phyloP scores from a whole-genome alignment of 345 rosid genomes.

The Eutrema heterophyllum region DNA sequence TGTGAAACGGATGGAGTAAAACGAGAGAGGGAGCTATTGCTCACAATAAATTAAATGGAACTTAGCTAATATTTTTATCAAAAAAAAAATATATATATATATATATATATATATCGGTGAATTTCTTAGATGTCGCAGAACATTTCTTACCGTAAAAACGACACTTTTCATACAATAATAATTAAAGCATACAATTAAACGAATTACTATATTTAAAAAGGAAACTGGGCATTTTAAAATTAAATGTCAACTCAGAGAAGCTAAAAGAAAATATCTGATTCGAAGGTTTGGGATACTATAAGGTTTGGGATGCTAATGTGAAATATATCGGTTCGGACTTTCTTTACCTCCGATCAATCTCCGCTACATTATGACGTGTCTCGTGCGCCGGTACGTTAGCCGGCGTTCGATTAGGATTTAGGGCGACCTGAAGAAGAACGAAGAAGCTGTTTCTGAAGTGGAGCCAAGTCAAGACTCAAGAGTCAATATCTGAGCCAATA shows the following conservation, averaged over 20 bases:
- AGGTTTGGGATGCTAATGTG: background rate
- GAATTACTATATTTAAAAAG: background rate
- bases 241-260: conserved; percentile 3
- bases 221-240: background rate
- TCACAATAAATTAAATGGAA: conserved; percentile 1
- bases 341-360: background rate
- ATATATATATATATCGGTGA: too few species aligned
- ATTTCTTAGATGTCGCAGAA: background rate
- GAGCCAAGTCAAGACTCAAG: background rate
- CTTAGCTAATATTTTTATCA: background rate
- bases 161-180: background rate
- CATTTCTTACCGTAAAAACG: conserved; percentile 2
- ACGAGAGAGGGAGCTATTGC: background rate
- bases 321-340: background rate
- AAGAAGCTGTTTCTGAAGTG: background rate
- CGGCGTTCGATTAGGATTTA: background rate
- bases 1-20: too few species aligned
- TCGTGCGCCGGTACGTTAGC: background rate
- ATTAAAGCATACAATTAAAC: background rate
- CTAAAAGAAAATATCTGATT: background rate
- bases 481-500: background rate
- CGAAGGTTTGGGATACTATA: background rate
- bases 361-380: background rate
- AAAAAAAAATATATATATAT: too few species aligned
- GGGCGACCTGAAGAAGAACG: background rate